Percentiles rank a stretch among this genome's conserved stretches.
phyloP scores from a whole-genome alignment of 257 asterid species.

The Leptodermis oblonga region DNA sequence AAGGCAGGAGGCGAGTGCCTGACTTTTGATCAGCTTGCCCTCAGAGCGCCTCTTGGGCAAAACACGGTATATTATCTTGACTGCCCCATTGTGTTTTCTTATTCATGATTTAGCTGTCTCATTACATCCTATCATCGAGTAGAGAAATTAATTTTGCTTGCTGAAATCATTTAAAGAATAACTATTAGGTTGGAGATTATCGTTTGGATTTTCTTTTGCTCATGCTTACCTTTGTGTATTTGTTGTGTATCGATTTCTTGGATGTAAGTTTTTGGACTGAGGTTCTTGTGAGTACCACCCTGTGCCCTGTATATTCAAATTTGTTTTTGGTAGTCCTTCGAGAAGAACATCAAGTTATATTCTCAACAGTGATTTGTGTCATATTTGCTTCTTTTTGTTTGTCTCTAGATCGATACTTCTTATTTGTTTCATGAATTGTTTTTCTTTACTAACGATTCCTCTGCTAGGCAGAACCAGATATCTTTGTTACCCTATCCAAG shows the following conservation, averaged over 20 bases:
- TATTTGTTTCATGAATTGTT: background rate
- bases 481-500: slow-evolving; percentile 2
- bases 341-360: no score
- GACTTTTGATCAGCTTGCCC: slow-evolving; percentile 94
- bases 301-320: no score
- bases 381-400: background rate
- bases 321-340: no score
- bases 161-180: background rate
- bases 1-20: slow-evolving; percentile 94
- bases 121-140: background rate
- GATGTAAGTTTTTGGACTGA: background rate
- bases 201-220: background rate
- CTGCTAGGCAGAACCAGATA: background rate
- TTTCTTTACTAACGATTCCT: background rate
- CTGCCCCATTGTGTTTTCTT: background rate
- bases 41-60: slow-evolving; percentile 92
- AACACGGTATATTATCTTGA: slow-evolving; percentile 52
- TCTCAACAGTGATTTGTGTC: background rate
- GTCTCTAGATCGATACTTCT: background rate
- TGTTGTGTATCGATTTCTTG: background rate
- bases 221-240: background rate
- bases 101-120: no score
- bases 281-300: background rate
- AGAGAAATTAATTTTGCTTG: background rate
- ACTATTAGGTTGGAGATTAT: no score